These are phyloP conservation scores for Paramecium primaurelia DNA, from an alignment of 73 alveolate species.

Conservation along the genomic window DNA sequence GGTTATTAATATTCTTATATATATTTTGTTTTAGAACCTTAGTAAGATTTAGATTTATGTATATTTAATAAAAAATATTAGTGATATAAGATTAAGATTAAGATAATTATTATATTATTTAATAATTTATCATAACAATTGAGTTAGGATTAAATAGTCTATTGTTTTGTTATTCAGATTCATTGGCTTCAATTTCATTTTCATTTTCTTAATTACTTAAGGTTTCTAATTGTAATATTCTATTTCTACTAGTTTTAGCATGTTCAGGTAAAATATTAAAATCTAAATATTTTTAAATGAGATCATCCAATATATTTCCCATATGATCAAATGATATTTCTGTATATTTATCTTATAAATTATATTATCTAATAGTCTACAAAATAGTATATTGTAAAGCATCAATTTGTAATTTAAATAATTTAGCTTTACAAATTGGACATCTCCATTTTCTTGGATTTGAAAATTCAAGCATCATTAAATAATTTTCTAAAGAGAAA, in stretches of 20 bases:
- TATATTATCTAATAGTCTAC: not conserved
- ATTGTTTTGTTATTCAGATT: not conserved
- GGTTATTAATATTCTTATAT: no score
- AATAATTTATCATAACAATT: no score
- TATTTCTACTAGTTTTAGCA: not conserved
- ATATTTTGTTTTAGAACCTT: no score
- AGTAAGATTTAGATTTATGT: no score
- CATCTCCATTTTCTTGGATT: slow-evolving; percentile 16
- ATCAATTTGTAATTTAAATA: not conserved
- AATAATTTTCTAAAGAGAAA: not conserved
- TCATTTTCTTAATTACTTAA: not conserved
- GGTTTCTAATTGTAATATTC: not conserved
- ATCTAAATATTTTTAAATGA: not conserved
- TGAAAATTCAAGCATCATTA: not conserved
- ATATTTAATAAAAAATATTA: no score
- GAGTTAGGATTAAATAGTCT: not conserved
- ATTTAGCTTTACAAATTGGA: slow-evolving; percentile 4
- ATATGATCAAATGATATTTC: not conserved
- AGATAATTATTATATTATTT: no score
- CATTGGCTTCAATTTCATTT: not conserved
- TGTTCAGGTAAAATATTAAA: not conserved
- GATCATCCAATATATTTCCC: not conserved
- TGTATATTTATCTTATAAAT: not conserved
- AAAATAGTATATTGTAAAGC: not conserved
- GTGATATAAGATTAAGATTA: no score